These are phyloP conservation scores for Triglochin maritima DNA, from an alignment of 106 monocot species.

Conservation along the genomic window DNA sequence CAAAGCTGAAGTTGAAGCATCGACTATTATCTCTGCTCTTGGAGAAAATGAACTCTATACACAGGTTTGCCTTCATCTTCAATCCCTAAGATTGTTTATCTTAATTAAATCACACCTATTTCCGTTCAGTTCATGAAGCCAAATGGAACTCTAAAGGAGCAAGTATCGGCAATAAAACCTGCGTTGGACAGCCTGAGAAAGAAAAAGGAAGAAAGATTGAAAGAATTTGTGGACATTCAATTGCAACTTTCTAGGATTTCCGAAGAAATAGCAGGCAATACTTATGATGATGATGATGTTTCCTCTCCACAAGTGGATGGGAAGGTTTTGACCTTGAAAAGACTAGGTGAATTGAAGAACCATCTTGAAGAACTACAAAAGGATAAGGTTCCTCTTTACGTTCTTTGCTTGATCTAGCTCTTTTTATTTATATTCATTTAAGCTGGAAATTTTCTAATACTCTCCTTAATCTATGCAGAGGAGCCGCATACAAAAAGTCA, in stretches of 20 bases:
- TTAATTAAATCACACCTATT: neutral
- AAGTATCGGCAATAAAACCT: slow-evolving; percentile 47
- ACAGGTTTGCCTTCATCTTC: slow-evolving; percentile 31
- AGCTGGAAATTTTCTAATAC: neutral
- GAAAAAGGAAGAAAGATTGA: slow-evolving; percentile 49
- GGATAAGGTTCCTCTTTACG: slow-evolving; percentile 48
- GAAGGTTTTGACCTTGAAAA: slow-evolving; percentile 48
- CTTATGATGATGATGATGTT: slow-evolving; percentile 14
- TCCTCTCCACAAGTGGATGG: slow-evolving; percentile 43
- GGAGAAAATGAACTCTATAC: slow-evolving; percentile 40
- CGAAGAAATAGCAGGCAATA: slow-evolving; percentile 51
- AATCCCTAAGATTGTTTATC: neutral
- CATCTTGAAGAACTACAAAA: slow-evolving; percentile 65
- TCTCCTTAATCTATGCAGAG: slow-evolving; percentile 34
- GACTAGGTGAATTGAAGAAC: slow-evolving; percentile 46
- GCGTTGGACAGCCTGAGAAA: slow-evolving; percentile 39
- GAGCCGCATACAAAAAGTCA: slow-evolving; percentile 49
- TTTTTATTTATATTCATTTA: too few relatives aligned
- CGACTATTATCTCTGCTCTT: slow-evolving; percentile 40
- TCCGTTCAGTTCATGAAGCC: slow-evolving; percentile 15
- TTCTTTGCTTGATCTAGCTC: neutral
- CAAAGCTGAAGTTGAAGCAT: slow-evolving; percentile 52
- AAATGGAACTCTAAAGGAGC: slow-evolving; percentile 54
- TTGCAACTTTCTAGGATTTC: slow-evolving; percentile 37
- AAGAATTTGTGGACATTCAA: slow-evolving; percentile 56